A percentile compares a stretch with the other conserved stretches of the same genome.
Evolutionary conservation across 768 basidiomycete species (phyloP).

Genomic region (Naganishia vaughanmartiniae): DNA sequence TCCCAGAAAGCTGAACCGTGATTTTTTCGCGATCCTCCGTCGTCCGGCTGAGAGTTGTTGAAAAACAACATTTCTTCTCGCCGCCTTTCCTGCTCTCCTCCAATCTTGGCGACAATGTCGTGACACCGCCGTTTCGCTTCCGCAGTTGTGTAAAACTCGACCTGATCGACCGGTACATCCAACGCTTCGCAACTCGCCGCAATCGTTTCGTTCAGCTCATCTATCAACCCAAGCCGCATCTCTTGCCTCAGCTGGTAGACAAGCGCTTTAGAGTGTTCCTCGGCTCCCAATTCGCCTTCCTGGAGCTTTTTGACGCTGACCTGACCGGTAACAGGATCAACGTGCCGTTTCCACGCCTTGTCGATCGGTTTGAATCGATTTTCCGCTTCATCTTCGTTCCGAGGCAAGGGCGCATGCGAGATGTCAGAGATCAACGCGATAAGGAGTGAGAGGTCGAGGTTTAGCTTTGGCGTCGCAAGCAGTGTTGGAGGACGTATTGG

Average conservation of each 20-base stretch:
- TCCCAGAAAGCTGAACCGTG: slow-evolving; percentile 35
- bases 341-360: slow-evolving; percentile 26
- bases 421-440: slow-evolving; percentile 81
- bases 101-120: slow-evolving; percentile 77
- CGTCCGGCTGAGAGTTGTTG: slow-evolving; percentile 12
- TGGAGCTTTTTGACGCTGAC: slow-evolving; percentile 26
- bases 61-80: slow-evolving; percentile 66
- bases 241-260: slow-evolving; percentile 72
- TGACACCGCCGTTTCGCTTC: slow-evolving; percentile 72
- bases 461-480: slow-evolving; percentile 63
- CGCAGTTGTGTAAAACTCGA: slow-evolving; percentile 75
- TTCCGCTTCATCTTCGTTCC: slow-evolving; percentile 60
- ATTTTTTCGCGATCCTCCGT: background rate
- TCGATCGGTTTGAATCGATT: slow-evolving; percentile 61
- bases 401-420: slow-evolving; percentile 69
- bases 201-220: slow-evolving; percentile 59
- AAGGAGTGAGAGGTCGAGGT: slow-evolving; percentile 78
- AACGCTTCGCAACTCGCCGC: background rate
- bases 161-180: slow-evolving; percentile 29
- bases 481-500: slow-evolving; percentile 11
- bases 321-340: slow-evolving; percentile 32
- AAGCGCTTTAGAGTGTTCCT: slow-evolving; percentile 68
- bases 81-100: slow-evolving; percentile 65
- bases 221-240: slow-evolving; percentile 63
- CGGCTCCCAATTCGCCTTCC: slow-evolving; percentile 31